Evolutionary conservation across 164 flowering plant genomes (phyloP).

Genomic region (Liriodendron chinense): DNA sequence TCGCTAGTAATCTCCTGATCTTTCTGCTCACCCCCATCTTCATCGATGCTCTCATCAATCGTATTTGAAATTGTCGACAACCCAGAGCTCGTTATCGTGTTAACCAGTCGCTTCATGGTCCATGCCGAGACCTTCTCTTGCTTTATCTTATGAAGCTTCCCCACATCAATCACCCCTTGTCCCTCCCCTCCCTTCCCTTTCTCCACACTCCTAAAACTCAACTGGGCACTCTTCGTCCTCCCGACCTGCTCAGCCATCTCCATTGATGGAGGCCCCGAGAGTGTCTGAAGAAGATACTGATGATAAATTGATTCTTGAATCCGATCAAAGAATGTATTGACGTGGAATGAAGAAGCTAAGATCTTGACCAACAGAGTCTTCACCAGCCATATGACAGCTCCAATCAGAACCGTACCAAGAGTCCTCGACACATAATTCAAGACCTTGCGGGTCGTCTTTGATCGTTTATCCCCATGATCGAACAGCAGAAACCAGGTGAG

Average conservation of each 20-base stretch:
- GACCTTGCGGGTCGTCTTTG: slow-evolving; percentile 24
- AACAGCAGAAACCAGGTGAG: slow-evolving; percentile 68
- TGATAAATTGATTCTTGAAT: slow-evolving; percentile 78
- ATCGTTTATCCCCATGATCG: slow-evolving; percentile 41
- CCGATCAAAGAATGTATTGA: slow-evolving; percentile 69
- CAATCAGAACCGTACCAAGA: slow-evolving; percentile 49
- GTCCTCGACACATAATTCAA: slow-evolving; percentile 50
- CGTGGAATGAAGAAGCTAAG: slow-evolving; percentile 68
- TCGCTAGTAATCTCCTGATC: slow-evolving; percentile 63
- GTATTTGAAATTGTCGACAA: slow-evolving; percentile 51
- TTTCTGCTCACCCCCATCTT: slow-evolving; percentile 41
- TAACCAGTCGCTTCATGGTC: slow-evolving; percentile 69
- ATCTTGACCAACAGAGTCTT: slow-evolving; percentile 67
- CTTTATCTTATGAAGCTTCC: slow-evolving; percentile 57
- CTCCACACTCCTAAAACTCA: slow-evolving; percentile 42
- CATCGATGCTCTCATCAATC: slow-evolving; percentile 39
- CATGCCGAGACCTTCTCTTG: slow-evolving; percentile 76
- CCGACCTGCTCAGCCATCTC: slow-evolving; percentile 38
- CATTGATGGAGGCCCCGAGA: slow-evolving; percentile 71
- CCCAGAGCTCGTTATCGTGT: slow-evolving; percentile 45
- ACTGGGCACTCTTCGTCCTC: slow-evolving; percentile 25
- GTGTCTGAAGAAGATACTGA: slow-evolving; percentile 67
- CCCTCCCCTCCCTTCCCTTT: slow-evolving; percentile 37
- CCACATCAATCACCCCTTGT: slow-evolving; percentile 61
- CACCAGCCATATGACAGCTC: slow-evolving; percentile 61